These are phyloP conservation scores for Jacaranda mimosifolia DNA, from an alignment of 257 asterid genomes.

Conservation along the genomic window DNA sequence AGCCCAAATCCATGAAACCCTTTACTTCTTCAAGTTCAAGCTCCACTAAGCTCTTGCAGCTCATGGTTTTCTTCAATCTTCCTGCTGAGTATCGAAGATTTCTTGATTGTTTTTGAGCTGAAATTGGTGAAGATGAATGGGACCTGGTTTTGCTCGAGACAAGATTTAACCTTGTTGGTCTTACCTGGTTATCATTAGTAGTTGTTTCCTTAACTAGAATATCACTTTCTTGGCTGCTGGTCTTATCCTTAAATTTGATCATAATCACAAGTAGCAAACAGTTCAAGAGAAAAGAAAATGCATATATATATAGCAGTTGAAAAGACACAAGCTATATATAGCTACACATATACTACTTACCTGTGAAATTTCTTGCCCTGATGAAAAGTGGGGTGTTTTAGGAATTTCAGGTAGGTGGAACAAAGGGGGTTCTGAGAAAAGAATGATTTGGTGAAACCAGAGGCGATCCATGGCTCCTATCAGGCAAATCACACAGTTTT, in stretches of 20 bases:
- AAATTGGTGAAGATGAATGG: constrained; percentile 46
- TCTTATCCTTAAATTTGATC: constrained; percentile 45
- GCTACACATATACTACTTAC: not conserved
- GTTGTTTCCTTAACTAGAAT: constrained; percentile 7
- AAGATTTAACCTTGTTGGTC: constrained; percentile 29
- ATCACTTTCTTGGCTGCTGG: constrained; percentile 30
- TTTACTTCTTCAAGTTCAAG: constrained; percentile 76
- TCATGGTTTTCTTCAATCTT: constrained; percentile 48
- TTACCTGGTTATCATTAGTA: constrained; percentile 11
- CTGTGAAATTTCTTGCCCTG: constrained; percentile 35
- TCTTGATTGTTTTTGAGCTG: constrained; percentile 37
- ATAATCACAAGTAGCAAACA: constrained; percentile 20
- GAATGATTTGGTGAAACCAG: constrained; percentile 62
- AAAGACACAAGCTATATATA: no score
- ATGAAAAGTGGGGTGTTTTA: not conserved
- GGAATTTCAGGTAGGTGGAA: not conserved
- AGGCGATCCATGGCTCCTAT: constrained; percentile 60
- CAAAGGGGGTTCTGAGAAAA: constrained; percentile 35
- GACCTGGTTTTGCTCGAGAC: constrained; percentile 33
- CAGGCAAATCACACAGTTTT: constrained; percentile 37
- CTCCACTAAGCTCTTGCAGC: constrained; percentile 63
- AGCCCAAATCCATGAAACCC: constrained; percentile 78
- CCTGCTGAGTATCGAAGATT: constrained; percentile 5
- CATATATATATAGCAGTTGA: no score
- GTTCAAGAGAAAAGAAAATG: constrained; percentile 2